A percentile compares a stretch with the other conserved stretches of the same genome.
These are phyloP conservation scores for Ophioceras dolichostomum DNA, from an alignment of 2,329 filamentous ascomycete species.

Conservation along the genomic window DNA sequence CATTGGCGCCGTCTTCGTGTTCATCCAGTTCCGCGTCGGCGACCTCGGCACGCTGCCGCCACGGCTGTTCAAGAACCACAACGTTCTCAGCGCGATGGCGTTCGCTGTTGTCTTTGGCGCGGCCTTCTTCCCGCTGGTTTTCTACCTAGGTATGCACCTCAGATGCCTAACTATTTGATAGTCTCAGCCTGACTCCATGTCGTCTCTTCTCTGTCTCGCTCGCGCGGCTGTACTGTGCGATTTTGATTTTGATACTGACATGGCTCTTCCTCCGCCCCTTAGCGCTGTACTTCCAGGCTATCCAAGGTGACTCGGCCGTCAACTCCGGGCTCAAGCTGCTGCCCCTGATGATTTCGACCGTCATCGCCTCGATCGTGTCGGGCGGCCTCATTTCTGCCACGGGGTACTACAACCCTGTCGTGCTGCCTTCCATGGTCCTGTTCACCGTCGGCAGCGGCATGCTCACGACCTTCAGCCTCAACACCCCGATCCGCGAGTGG, in stretches of 20 bases:
- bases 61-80: slow-evolving; percentile 32
- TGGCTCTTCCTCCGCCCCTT: background rate
- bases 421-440: slow-evolving; percentile 20
- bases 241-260: background rate
- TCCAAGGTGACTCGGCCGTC: slow-evolving; percentile 38
- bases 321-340: slow-evolving; percentile 42
- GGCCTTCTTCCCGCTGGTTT: slow-evolving; percentile 39
- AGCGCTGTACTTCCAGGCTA: slow-evolving; percentile 42
- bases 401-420: slow-evolving; percentile 4
- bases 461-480: slow-evolving; percentile 35
- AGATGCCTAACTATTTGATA: too few relatives aligned
- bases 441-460: slow-evolving; percentile 36
- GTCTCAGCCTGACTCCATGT: too few relatives aligned
- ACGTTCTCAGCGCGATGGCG: slow-evolving; percentile 21
- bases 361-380: slow-evolving; percentile 17
- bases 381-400: slow-evolving; percentile 16
- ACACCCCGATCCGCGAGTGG: slow-evolving; percentile 33
- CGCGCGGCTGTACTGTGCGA: too few relatives aligned
- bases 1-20: slow-evolving; percentile 33
- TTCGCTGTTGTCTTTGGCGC: slow-evolving; percentile 37
- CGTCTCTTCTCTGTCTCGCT: too few relatives aligned
- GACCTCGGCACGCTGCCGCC: slow-evolving; percentile 37
- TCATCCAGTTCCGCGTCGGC: slow-evolving; percentile 29
- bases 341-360: slow-evolving; percentile 37
- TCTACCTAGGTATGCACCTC: slow-evolving; percentile 32